phyloP scores from a whole-genome alignment of 2,329 filamentous ascomycete genomes.

The Epichloe coenophiala region DNA sequence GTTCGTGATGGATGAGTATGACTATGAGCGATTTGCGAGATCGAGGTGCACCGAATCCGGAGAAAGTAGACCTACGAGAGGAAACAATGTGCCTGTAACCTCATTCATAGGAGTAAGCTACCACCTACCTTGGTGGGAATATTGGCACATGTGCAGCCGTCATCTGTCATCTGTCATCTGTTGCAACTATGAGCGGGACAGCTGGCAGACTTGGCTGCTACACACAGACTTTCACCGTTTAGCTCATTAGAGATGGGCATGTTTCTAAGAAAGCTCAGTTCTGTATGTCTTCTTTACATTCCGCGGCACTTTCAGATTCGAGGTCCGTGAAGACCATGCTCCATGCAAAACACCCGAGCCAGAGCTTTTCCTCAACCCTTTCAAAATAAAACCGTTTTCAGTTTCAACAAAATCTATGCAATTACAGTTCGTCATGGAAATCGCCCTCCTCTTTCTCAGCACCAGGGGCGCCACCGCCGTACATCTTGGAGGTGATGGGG shows the following conservation, averaged over 20 bases:
- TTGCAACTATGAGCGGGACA: no score
- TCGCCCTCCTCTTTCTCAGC: conserved; percentile 57
- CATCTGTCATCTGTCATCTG: no score
- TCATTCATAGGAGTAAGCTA: no score
- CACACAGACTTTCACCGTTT: not conserved
- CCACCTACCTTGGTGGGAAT: no score
- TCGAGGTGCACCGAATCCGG: no score
- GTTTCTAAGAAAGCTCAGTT: conserved; percentile 2
- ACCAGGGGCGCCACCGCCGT: conserved; percentile 49
- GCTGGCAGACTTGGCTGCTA: no score
- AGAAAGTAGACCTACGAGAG: no score
- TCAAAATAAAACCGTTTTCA: conserved; percentile 4
- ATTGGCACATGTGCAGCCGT: no score
- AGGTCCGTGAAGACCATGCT: conserved; percentile 11
- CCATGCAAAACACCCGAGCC: conserved; percentile 14
- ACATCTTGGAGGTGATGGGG: conserved; percentile 98
- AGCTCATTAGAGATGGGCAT: no score
- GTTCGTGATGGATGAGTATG: no score
- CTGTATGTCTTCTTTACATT: conserved; percentile 19
- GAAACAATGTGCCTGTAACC: no score
- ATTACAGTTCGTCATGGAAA: conserved; percentile 69
- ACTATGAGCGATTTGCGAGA: no score
- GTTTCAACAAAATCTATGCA: conserved; percentile 17
- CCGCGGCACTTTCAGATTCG: conserved; percentile 6
- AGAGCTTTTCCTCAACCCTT: conserved; percentile 2